Conservation (phyloP, 108 stramenopile species). For the Skeletonema marinoi region DNA sequence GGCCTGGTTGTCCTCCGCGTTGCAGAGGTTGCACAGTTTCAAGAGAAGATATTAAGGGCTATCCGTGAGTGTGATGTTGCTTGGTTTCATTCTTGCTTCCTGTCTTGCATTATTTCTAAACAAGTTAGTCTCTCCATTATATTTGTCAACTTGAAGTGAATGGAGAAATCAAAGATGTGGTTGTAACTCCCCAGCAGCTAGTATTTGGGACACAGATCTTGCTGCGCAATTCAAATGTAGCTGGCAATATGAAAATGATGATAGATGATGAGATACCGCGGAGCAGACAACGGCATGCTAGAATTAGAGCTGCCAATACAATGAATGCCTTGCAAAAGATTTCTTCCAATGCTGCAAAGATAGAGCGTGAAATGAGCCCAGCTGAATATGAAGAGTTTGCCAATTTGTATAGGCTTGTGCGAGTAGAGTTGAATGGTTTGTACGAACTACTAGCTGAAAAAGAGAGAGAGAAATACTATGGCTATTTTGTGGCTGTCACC, state of each 20-base stretch:
- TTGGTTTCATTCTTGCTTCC: too few relatives aligned
- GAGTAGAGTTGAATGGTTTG: conserved; percentile 54
- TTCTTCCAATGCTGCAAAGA: conserved; percentile 38
- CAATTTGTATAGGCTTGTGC: conserved; percentile 53
- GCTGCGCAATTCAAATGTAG: conserved; percentile 61
- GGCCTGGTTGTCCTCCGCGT: conserved; percentile 67
- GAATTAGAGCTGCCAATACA: conserved; percentile 46
- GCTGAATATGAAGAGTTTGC: conserved; percentile 57
- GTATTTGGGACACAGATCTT: conserved; percentile 70
- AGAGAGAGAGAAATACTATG: conserved; percentile 68
- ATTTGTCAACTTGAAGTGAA: conserved; percentile 6
- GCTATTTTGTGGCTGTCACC: conserved; percentile 69
- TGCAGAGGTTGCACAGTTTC: conserved; percentile 71
- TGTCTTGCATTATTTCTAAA: too few relatives aligned
- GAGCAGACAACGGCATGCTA: conserved; percentile 38
- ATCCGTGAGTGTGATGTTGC: conserved; percentile 1
- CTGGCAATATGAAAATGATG: conserved; percentile 69
- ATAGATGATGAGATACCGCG: conserved; percentile 59
- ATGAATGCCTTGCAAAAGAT: conserved; percentile 67
- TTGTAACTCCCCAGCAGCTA: conserved; percentile 64
- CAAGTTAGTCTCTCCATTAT: too few relatives aligned
- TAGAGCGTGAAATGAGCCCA: conserved; percentile 42
- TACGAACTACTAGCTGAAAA: conserved; percentile 57
- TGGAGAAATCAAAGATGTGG: conserved; percentile 50
- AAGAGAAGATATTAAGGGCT: conserved; percentile 71